Percentiles rank a stretch among this genome's conserved stretches.
These are phyloP conservation scores for Thraustochytrium striatum DNA, from an alignment of 352 stramenopile species.

Conservation along the genomic window DNA sequence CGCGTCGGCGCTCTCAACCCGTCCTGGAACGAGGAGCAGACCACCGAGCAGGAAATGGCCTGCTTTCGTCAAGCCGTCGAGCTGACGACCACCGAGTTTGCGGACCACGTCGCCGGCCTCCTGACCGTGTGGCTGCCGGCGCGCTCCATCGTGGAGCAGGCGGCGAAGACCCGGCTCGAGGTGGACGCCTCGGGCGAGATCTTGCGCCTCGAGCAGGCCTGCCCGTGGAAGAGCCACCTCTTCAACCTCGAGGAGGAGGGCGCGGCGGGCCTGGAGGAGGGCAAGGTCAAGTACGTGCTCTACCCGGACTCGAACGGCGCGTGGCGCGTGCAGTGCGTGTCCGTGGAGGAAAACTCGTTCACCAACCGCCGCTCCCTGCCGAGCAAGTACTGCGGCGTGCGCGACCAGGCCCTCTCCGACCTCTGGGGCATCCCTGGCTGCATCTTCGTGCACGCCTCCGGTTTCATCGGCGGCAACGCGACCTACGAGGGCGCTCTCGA, in stretches of 20 bases:
- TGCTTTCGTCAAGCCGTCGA: slow-evolving; percentile 88
- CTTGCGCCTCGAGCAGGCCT: slow-evolving; percentile 82
- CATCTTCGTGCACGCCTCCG: slow-evolving; percentile 94
- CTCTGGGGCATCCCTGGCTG: slow-evolving; percentile 82
- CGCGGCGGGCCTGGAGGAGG: slow-evolving; percentile 56
- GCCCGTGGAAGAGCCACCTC: slow-evolving; percentile 91
- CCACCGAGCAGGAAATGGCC: slow-evolving; percentile 68
- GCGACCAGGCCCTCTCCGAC: slow-evolving; percentile 81
- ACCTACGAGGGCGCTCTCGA: slow-evolving; percentile 87
- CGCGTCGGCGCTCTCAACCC: slow-evolving; percentile 88
- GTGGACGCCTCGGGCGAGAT: slow-evolving; percentile 86
- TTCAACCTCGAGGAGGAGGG: slow-evolving; percentile 89
- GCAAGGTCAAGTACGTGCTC: slow-evolving; percentile 93
- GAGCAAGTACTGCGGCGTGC: slow-evolving; percentile 84
- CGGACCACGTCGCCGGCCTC: slow-evolving; percentile 78
- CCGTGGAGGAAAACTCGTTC: slow-evolving; percentile 84
- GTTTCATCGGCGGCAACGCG: slow-evolving; percentile 96
- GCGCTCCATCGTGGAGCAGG: slow-evolving; percentile 82
- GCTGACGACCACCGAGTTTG: slow-evolving; percentile 90
- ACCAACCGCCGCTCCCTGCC: slow-evolving; percentile 82
- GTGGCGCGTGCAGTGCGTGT: slow-evolving; percentile 92
- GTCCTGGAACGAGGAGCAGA: slow-evolving; percentile 89
- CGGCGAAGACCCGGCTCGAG: slow-evolving; percentile 74
- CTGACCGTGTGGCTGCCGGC: slow-evolving; percentile 88
- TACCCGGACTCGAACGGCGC: slow-evolving; percentile 89